Evolutionary conservation across 1,284 basidiomycete genomes (phyloP).

Genomic region (Wallemia mellicola): DNA sequence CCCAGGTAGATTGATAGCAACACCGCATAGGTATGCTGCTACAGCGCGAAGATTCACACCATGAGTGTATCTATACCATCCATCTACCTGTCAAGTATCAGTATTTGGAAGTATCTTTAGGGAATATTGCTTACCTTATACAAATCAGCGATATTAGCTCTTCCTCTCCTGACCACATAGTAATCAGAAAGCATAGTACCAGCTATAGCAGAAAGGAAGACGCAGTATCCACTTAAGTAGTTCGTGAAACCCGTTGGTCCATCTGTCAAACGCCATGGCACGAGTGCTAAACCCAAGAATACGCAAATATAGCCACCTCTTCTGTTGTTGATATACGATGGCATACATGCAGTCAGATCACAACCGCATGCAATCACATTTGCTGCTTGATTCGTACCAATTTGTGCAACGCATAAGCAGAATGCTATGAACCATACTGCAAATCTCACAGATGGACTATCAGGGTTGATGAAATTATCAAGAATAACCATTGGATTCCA

Average conservation of each 20-base stretch:
- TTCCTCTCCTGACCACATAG: neutral
- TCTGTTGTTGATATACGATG: neutral
- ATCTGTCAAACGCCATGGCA: neutral
- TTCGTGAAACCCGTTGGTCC: neutral
- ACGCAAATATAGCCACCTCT: neutral
- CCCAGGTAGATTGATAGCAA: constrained; percentile 4
- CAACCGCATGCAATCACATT: neutral
- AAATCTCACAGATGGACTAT: neutral
- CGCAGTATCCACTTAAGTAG: neutral
- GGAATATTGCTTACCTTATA: neutral
- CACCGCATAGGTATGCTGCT: constrained; percentile 4
- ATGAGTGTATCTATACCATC: constrained; percentile 4
- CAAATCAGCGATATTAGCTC: neutral
- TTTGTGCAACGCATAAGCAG: neutral
- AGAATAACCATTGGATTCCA: neutral
- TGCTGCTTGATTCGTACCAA: neutral
- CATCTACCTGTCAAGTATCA: neutral
- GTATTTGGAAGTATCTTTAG: neutral
- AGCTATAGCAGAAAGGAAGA: neutral
- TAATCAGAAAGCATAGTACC: neutral
- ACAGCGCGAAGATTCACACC: constrained; percentile 5
- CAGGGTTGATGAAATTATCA: neutral
- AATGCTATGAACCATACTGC: neutral
- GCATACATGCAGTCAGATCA: neutral
- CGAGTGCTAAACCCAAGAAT: neutral